Base-by-base conservation (phyloP, 257 asterid species). In the Asclepias syriaca region DNA sequence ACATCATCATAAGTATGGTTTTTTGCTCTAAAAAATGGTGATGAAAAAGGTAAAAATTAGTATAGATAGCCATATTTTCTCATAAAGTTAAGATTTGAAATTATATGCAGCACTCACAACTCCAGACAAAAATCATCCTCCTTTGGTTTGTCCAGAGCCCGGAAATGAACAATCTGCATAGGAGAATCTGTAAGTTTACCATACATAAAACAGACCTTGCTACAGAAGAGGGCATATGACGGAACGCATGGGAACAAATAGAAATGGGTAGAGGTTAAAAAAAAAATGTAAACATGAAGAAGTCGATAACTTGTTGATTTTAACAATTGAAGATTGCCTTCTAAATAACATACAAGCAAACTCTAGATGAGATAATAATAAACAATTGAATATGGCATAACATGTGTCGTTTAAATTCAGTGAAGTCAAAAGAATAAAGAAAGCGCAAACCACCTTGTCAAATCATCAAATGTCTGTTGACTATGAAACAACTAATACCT, bases 1-100 rank as follows among this genome's bases (percentile, higher is more conserved):
- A 95, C 98, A 80, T 92, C 97, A 80, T 92, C 99, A 43, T 95
- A 95, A 61, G 94, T 88, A 79, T 92, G 96, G 82, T 86, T 84
- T 86, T 92, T 95, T 71, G 96, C 95, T 81, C 99, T 95, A 80
- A 19, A 63, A 74, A 43, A 8, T 11, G 74, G 14, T 77, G 67
- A 84, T 32, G 68, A 34, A 56, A 39, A 59, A 7, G 73, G 55
- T 37, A 34, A 46, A 49, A 18, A 74, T 78, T 72, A 71, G 75
- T 60, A 75, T 53, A 75, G 59, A 68, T 68, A 55, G 68, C 74
- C 76, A 56, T 64, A 72, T 27, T 48, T 64, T 71, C 69, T 50
- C 65, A 66, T 55, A 66, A 50, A 57, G 63, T 71, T 68, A 54
- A 67, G 58, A 77, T 43, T 43, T 70, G 57, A 22, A 65, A 43